Conservation (phyloP, 73 alveolate genomes). For the Uronychia setigera region DNA sequence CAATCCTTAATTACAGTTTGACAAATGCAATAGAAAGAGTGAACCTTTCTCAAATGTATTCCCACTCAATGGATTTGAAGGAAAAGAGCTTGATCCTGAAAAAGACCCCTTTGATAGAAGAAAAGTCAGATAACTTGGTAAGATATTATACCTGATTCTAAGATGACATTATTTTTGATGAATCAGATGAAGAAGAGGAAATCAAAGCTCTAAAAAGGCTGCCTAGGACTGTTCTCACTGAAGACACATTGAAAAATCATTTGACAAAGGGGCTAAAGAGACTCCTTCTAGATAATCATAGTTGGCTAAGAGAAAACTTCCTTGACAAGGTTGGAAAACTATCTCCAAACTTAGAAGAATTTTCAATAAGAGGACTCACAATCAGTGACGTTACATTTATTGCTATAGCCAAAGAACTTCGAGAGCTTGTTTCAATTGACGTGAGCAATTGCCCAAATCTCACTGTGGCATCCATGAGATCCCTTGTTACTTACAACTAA, state of each 20-base stretch:
- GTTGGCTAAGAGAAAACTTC: constrained; percentile 59
- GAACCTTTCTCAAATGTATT: constrained; percentile 30
- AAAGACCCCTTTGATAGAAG: constrained; percentile 70
- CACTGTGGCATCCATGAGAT: constrained; percentile 11
- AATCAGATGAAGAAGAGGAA: constrained; percentile 53
- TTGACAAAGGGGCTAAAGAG: constrained; percentile 40
- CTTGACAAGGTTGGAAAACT: constrained; percentile 52
- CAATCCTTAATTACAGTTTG: constrained; percentile 26
- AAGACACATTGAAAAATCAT: constrained; percentile 50
- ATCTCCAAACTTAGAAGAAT: constrained; percentile 53
- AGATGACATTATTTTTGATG: constrained; percentile 51
- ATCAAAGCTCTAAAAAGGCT: constrained; percentile 43
- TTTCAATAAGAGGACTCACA: constrained; percentile 37
- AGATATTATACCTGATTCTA: constrained; percentile 29
- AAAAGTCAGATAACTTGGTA: constrained; percentile 59
- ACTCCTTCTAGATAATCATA: constrained; percentile 48
- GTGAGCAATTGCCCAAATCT: constrained; percentile 44
- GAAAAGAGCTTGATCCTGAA: constrained; percentile 49
- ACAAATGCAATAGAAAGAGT: constrained; percentile 24
- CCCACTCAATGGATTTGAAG: constrained; percentile 33
- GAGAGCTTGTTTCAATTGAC: constrained; percentile 26
- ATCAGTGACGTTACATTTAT: constrained; percentile 28
- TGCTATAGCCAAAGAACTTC: constrained; percentile 12
- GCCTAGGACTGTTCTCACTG: constrained; percentile 61
- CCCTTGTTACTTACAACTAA: constrained; percentile 32